Evolutionary conservation across 2,329 filamentous ascomycete species (phyloP).

Genomic region (Berkeleyomyces rouxiae): DNA sequence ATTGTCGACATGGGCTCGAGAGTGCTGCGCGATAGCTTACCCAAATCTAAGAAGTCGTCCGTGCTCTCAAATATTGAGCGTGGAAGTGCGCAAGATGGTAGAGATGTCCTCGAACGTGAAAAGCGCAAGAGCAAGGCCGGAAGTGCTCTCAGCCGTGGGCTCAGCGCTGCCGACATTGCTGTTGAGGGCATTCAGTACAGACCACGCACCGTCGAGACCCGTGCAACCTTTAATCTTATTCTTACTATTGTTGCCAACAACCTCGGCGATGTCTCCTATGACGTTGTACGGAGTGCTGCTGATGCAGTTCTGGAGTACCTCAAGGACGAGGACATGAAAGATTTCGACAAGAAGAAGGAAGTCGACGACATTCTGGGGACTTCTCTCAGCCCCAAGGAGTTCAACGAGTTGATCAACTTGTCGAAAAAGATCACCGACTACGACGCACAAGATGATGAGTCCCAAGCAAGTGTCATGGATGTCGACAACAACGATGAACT

Average conservation of each 20-base stretch:
- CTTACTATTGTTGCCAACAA: conserved; percentile 76
- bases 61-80: conserved; percentile 56
- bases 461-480: conserved; percentile 12
- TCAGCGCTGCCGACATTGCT: conserved; percentile 69
- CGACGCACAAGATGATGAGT: conserved; percentile 78
- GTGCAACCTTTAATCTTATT: conserved; percentile 87
- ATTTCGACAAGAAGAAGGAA: conserved; percentile 96
- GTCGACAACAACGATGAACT: conserved; percentile 57
- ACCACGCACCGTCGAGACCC: conserved; percentile 77
- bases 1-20: conserved; percentile 89
- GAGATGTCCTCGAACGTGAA: conserved; percentile 67
- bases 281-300: conserved; percentile 82
- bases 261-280: conserved; percentile 82
- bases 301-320: conserved; percentile 81
- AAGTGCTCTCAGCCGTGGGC: conserved; percentile 44
- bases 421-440: conserved; percentile 99
- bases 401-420: conserved; percentile 90
- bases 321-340: conserved; percentile 90
- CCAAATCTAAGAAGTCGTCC: conserved; percentile 61
- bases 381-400: conserved; percentile 70
- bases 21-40: conserved; percentile 61
- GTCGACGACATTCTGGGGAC: conserved; percentile 85
- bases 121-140: conserved; percentile 78
- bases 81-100: conserved; percentile 60
- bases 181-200: conserved; percentile 87